Percentiles rank a stretch among this genome's conserved stretches.
These are phyloP conservation scores for Termitomyces bulborhizus DNA, from an alignment of 768 basidiomycete species.

Conservation along the genomic window DNA sequence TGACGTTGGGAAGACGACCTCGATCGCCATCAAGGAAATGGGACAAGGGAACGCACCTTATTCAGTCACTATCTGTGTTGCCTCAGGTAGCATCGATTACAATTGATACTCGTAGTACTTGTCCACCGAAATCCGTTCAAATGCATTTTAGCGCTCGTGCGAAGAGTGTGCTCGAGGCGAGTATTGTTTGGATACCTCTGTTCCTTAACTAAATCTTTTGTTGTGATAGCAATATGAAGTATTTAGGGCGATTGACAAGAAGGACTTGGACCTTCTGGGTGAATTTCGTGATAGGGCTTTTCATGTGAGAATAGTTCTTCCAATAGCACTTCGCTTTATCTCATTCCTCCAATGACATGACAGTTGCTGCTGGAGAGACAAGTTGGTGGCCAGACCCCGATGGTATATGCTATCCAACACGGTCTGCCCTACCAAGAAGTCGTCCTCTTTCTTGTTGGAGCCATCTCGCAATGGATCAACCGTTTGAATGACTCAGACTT, in stretches of 20 bases:
- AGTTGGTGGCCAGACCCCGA: constrained; percentile 78
- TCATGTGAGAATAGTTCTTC: constrained; percentile 42
- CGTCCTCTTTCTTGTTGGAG: constrained; percentile 81
- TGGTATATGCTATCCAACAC: constrained; percentile 85
- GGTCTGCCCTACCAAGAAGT: constrained; percentile 72
- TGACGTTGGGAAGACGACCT: constrained; percentile 44
- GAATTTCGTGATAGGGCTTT: constrained; percentile 77
- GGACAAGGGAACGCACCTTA: constrained; percentile 7
- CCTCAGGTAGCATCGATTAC: constrained; percentile 6
- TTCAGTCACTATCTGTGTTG: constrained; percentile 17
- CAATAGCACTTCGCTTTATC: neutral
- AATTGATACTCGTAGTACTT: too few species aligned
- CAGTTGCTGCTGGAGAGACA: constrained; percentile 70
- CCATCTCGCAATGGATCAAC: constrained; percentile 90
- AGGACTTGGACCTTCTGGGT: constrained; percentile 78
- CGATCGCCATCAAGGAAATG: constrained; percentile 25
- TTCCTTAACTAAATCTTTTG: neutral
- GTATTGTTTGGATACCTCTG: neutral
- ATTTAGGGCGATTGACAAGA: constrained; percentile 77
- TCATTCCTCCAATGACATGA: neutral
- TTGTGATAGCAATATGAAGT: constrained; percentile 47
- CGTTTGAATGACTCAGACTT: constrained; percentile 79
- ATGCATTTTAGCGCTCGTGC: constrained; percentile 8
- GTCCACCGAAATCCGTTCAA: constrained; percentile 10
- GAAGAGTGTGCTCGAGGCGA: constrained; percentile 50